Evolutionary conservation across 192 early-diverging fungal species (phyloP).

Genomic region (Kickxella alabastrina): DNA sequence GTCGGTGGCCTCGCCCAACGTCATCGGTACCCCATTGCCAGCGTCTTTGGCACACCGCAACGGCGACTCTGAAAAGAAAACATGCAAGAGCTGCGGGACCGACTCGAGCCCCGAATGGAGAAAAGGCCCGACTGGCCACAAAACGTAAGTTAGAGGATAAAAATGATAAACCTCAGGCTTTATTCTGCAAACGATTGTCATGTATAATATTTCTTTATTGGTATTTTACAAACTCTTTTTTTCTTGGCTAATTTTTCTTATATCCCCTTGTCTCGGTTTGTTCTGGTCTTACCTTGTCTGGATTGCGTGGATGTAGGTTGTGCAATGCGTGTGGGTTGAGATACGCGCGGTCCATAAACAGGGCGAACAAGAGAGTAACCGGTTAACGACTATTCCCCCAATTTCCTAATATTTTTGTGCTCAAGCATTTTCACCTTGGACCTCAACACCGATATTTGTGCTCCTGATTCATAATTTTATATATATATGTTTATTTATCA

Average conservation of each 20-base stretch:
- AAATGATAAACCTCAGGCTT: neutral
- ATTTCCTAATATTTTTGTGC: too few relatives aligned
- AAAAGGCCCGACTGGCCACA: slow-evolving; percentile 55
- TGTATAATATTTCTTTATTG: neutral
- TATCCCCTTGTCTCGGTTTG: neutral
- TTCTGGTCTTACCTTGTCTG: neutral
- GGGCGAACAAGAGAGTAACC: slow-evolving; percentile 40
- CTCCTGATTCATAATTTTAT: too few relatives aligned
- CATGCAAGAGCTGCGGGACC: slow-evolving; percentile 53
- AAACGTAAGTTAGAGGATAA: slow-evolving; percentile 42
- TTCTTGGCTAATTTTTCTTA: neutral
- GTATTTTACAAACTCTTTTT: neutral
- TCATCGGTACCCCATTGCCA: slow-evolving; percentile 16
- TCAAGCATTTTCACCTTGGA: too few relatives aligned
- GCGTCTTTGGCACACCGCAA: slow-evolving; percentile 3
- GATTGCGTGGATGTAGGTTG: slow-evolving; percentile 28
- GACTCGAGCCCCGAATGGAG: slow-evolving; percentile 57
- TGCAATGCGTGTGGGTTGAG: slow-evolving; percentile 55
- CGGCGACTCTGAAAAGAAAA: slow-evolving; percentile 40
- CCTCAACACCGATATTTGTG: too few relatives aligned
- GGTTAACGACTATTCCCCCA: slow-evolving; percentile 1
- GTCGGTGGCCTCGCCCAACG: slow-evolving; percentile 29
- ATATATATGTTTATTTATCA: too few relatives aligned
- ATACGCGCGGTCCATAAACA: slow-evolving; percentile 51
- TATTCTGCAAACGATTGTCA: neutral